Evolutionary conservation across 2,329 filamentous ascomycete species (phyloP), one percentile per base, ranked within the genome.

Genomic region (Endoconidiophora polonica): DNA sequence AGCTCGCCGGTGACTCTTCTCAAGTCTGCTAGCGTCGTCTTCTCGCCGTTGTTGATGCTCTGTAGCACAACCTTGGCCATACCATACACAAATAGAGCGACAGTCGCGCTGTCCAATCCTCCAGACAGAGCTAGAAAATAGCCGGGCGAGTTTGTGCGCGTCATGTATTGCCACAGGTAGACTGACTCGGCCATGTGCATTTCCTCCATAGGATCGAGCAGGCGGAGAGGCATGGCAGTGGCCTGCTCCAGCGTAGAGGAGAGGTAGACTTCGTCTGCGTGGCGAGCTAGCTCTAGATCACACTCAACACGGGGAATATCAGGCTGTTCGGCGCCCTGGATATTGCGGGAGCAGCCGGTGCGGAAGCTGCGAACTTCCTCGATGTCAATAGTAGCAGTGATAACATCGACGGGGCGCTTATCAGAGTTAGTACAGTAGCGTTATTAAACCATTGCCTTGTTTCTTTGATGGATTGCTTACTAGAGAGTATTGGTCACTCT

Each of bases 281-380:
- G 57, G 10, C 50, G 54, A 10, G 52, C 50, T 1, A 62, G 48
- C 29, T 63, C 57, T 2, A 59, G 53, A 33, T 63, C 59, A 3
- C 59, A 58, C 9, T 63, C 60, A 1, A 62, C 60, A 29, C 54
- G 56, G 42, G 46, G 58, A 49, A 54, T 63, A 20, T 60, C 23
- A 62, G 62, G 44, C 59, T 62, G 37, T 62, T 60, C 52, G 51
- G 74, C 69, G 5, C 76, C 73, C 59, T 84, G 81, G 20, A 76
- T 59, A 5, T 73, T 72, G 49, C 77, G 68, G 10, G 73, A 74
- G 6, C 72, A 68, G 0, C 68, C 65, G n/a, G 65, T 73, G 0
- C 82, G 68, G 57, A 70, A 79, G 1, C 71, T 66, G 29, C 81
- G 67, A 4, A 90, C 81, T 55, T 85, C 78, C 57, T 90, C 84